phyloP scores from a whole-genome alignment of 352 stramenopile genomes.

The Saprolegnia diclina region DNA sequence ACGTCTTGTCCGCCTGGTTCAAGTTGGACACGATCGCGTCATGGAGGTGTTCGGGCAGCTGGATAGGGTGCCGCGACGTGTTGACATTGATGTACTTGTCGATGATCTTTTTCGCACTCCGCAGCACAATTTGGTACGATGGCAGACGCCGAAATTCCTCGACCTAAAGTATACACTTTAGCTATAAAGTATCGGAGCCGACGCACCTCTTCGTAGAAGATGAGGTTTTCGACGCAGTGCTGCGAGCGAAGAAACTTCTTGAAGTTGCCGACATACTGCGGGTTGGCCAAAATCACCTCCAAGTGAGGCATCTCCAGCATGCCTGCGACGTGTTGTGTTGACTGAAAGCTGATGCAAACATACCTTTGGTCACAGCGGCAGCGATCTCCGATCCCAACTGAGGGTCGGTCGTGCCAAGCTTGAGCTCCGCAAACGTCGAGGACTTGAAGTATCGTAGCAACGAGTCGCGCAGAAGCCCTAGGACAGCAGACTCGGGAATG shows the following conservation, averaged over 20 bases:
- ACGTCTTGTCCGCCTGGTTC: conserved; percentile 53
- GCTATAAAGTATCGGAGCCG: not conserved
- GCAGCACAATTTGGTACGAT: conserved; percentile 77
- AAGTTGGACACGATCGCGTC: conserved; percentile 43
- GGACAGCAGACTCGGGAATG: not conserved
- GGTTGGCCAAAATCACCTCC: conserved; percentile 65
- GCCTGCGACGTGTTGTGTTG: not conserved
- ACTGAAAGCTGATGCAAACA: not conserved
- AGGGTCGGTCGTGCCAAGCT: conserved; percentile 26
- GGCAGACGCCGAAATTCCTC: conserved; percentile 70
- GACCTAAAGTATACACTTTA: conserved; percentile 29
- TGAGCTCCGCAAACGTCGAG: conserved; percentile 56
- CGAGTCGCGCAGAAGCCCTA: conserved; percentile 60
- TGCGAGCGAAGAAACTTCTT: conserved; percentile 62
- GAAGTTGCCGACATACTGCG: conserved; percentile 60
- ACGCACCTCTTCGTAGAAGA: conserved; percentile 63
- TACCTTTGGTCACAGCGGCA: conserved; percentile 49
- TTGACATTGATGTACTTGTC: conserved; percentile 80
- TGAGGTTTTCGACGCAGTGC: conserved; percentile 76
- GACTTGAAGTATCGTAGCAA: conserved; percentile 75
- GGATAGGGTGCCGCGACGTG: conserved; percentile 41
- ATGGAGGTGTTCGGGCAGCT: conserved; percentile 39
- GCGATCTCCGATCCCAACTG: conserved; percentile 49
- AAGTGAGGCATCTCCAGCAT: conserved; percentile 72
- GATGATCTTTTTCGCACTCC: conserved; percentile 76